Conservation (phyloP, 116 monocot genomes). For the Iris pallida region DNA sequence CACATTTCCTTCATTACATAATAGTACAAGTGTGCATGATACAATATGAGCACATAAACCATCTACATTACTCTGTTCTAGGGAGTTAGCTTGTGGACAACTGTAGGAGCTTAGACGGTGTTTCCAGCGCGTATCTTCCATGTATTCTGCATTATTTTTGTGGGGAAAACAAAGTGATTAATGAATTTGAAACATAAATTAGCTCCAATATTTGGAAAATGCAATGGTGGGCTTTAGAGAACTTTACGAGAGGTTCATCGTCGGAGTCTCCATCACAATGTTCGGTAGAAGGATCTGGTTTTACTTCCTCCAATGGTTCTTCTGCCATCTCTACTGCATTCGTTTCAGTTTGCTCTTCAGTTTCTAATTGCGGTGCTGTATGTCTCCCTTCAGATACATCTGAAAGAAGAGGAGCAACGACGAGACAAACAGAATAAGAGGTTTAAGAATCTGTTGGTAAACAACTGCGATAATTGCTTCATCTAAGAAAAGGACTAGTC, state of each 20-base stretch:
- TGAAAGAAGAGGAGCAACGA: background rate
- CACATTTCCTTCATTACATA: no score
- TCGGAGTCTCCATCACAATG: conserved; percentile 23
- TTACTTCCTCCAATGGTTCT: conserved; percentile 7
- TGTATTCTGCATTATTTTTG: no score
- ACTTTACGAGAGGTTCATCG: conserved; percentile 38
- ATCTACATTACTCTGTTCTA: no score
- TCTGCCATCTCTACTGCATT: background rate
- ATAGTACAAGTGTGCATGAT: no score
- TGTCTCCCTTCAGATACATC: conserved; percentile 15
- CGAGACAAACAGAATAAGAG: background rate
- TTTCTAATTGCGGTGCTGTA: background rate
- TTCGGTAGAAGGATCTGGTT: conserved; percentile 1
- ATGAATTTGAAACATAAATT: no score
- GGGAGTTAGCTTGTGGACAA: no score
- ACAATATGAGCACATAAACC: no score
- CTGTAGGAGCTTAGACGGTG: no score
- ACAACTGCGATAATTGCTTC: background rate
- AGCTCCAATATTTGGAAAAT: no score
- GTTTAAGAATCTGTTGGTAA: background rate
- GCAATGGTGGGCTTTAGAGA: background rate
- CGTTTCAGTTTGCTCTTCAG: background rate
- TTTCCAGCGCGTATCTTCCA: no score
- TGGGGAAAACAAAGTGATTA: no score
- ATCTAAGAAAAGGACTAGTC: background rate